Evolutionary conservation across 2,329 filamentous ascomycete genomes (phyloP), one percentile per base, ranked within the genome.

Genomic region (Colletotrichum sp.): DNA sequence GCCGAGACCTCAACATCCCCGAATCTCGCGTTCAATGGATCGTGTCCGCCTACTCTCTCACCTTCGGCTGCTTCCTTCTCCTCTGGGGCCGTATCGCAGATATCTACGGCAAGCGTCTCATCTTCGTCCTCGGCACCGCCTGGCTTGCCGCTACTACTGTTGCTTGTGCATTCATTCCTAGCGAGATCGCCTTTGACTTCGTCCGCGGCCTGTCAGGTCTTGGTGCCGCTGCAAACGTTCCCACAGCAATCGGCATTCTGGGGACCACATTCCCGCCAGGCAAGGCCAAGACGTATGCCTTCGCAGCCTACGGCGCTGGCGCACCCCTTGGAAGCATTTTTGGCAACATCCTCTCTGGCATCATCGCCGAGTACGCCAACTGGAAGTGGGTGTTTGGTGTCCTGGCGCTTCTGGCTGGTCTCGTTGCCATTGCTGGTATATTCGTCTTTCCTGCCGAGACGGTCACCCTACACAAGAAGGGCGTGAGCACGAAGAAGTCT

Each of bases 321-420:
- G 91, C 92, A 0, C 93, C 93, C 0, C 83, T 94, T 0, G 93
- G 93, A 0, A 90, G 88, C 64, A 87, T 94, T 10, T 90, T 92
- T 69, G 93, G 93, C 4, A 95, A 93, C 79, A 82, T 94, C 7
- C 82, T 94, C 18, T 88, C 91, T 10, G 93, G 93, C 21, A 83
- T 94, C 55, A 90, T 95, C 21, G 90, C 90, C 3, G 84, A 93
- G 71, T 94, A 91, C 77, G 85, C 89, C 14, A 89, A 83, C 66
- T 94, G 93, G 93, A 91, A 90, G 82, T 93, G 92, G 88, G 90
- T 94, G 1, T 94, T 94, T 81, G 93, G 92, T 78, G 89, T 90
- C 24, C 88, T 92, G 21, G 92, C 91, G 24, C 90, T 93, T 64
- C 85, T 94, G 48, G 90, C 90, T 6, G 89, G 88, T 24, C 76